Evolutionary conservation across 2,329 filamentous ascomycete genomes (phyloP), one percentile per base, ranked within the genome.

Genomic region (Cladophialophora chaetospira): DNA sequence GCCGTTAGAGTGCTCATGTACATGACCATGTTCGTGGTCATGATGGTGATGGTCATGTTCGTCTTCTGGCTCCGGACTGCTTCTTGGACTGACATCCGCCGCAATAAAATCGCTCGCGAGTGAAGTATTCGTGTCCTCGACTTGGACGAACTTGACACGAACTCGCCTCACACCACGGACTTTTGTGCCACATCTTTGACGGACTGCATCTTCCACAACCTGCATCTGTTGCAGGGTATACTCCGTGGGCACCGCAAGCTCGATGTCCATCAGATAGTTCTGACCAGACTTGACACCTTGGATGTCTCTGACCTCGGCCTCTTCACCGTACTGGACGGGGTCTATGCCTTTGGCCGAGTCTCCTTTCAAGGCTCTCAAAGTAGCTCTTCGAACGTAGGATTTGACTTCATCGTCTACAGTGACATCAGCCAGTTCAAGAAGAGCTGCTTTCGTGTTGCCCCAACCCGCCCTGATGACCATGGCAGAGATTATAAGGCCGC

Each of bases 241-340:
- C 29, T 78, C 76, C 19, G 80, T 82, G 0, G 93, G 91, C 13
- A 95, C 89, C 1, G 84, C 88, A 60, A 97, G 75, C 71, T 96
- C 92, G 5, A 99, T 73, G 66, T 97, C 94, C 66, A 97, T 86
- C 26, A 97, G 79, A 71, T 95, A 97, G 75, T 97, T 99, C 73
- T 97, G 94, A 26, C 94, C 94, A 3, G 91, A 94, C 75, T 99
- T 99, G 74, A 96, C 82, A 53, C 94, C 94, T 63, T 91, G 88
- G 2, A 97, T 82, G 42, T 89, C 88, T 42, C 88, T 83, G 43
- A 97, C 75, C 68, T 89, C 84, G 6, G 91, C 80, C 53, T 85
- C 75, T 45, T 82, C 75, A 46, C 82, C 77, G 48, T 81, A 76
- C 49, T 72, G 71, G 17, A 88, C 68, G 46, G 62, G 64, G 29